Conservation (phyloP, 1,284 basidiomycete species). For the Sanghuangporus weigelae region DNA sequence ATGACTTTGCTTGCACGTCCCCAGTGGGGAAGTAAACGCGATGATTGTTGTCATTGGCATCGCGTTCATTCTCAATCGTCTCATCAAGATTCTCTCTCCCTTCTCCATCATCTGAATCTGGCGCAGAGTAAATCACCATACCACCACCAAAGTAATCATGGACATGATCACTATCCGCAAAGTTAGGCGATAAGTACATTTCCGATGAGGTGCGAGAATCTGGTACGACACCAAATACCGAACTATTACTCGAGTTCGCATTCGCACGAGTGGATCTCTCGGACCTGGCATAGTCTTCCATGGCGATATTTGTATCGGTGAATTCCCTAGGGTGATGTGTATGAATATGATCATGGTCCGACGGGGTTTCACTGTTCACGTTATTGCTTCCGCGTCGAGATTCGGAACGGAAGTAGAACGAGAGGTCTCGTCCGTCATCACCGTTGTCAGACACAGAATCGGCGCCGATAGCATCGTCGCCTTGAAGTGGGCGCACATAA, state of each 20-base stretch:
- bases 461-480: background rate
- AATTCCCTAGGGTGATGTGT: background rate
- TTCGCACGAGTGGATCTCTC: background rate
- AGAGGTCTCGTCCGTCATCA: background rate
- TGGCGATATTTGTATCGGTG: background rate
- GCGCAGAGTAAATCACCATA: too few species aligned
- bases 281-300: background rate
- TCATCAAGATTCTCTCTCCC: background rate
- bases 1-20: background rate
- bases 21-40: background rate
- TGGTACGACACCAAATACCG: background rate
- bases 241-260: background rate
- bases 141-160: background rate
- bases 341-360: background rate
- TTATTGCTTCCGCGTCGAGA: background rate
- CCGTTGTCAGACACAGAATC: background rate
- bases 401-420: background rate
- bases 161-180: background rate
- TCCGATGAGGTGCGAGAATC: constrained; percentile 5
- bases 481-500: background rate
- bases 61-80: background rate
- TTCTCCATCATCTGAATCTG: background rate
- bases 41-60: background rate
- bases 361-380: background rate
- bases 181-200: constrained; percentile 3